Evolutionary conservation across 352 stramenopile species (phyloP), one percentile per base, ranked within the genome.

Genomic region (Phytophthora colocasiae): DNA sequence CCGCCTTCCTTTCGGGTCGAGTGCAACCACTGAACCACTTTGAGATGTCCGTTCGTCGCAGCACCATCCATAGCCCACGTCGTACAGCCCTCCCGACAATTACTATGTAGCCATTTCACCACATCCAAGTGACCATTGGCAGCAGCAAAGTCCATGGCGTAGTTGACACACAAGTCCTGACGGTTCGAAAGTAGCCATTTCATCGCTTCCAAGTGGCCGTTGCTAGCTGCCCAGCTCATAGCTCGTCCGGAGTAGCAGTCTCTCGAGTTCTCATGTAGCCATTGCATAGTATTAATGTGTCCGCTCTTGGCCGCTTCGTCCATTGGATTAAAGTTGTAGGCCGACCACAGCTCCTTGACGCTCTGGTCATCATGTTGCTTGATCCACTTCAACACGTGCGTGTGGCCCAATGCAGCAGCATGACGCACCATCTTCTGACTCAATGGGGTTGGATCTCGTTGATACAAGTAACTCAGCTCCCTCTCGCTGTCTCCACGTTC

Each of bases 241-340:
- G 66, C 66, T 41, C 54, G 54, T 46, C 47, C 38, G 6, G 56
- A 36, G 15, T 59, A 58, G 41, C 58, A 54, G 27, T 65, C 48
- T 24, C 27, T 24, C 17, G 44, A 6, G 45, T 71, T 50, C 2
- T 59, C 49, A 40, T 75, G 62, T 10, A 75, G 54, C 67, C 67
- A 75, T 19, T 58, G 22, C 7, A 75, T 36, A 8, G 59, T 46
- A 5, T 47, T 34, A 4, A 68, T 22, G 14, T 71, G 54, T 12
- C 67, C 66, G 22, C 12, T 32, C 34, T 67, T 71, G n/a, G 67
- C 62, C 11, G 67, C 67, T 6, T 59, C 55, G 32, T 75, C 63
- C 50, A 75, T 68, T n/a, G 63, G 63, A 39, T 48, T 63, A 40
- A 71, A 71, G 57, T 67, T 66, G 63, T 67, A 71, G 63, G 58